phyloP scores from a whole-genome alignment of 225 moss, liverwort and hornwort genomes.

The Polytrichum formosum region DNA sequence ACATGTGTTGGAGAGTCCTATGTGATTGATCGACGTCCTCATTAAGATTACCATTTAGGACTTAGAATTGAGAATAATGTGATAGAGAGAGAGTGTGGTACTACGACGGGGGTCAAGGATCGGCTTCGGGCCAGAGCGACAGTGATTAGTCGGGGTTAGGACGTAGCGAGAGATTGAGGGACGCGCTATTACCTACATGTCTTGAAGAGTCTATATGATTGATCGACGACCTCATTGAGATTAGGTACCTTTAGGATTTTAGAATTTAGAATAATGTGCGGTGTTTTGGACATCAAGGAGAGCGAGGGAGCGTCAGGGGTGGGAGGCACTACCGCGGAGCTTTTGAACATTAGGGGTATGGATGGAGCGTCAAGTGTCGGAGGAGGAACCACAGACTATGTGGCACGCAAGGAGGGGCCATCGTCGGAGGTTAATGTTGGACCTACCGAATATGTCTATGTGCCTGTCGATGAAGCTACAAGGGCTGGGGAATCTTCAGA shows the following conservation, averaged over 20 bases:
- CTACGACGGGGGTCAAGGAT: slow-evolving; percentile 32
- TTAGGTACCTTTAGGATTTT: neutral
- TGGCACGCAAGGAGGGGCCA: no score
- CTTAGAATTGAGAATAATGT: slow-evolving; percentile 24
- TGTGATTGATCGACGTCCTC: neutral
- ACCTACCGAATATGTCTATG: no score
- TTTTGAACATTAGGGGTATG: neutral
- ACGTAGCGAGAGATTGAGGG: neutral
- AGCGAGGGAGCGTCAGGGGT: slow-evolving; percentile 22
- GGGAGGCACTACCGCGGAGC: slow-evolving; percentile 22
- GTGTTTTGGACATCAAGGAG: slow-evolving; percentile 21
- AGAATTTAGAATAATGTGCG: slow-evolving; percentile 31
- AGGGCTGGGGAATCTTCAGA: neutral
- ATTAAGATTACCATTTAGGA: neutral
- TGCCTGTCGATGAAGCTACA: no score
- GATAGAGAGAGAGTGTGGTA: neutral
- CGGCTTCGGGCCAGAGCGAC: slow-evolving; percentile 52
- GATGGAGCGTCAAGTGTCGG: slow-evolving; percentile 9
- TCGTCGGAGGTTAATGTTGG: no score
- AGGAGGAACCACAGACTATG: slow-evolving; percentile 10
- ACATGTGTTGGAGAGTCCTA: neutral
- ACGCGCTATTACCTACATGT: neutral
- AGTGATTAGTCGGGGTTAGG: slow-evolving; percentile 14
- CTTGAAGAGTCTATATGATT: neutral
- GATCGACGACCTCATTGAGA: neutral